Percentiles rank a stretch among this genome's conserved stretches.
phyloP scores from a whole-genome alignment of 2,329 filamentous ascomycete species.

The Fusarium sambucinum region DNA sequence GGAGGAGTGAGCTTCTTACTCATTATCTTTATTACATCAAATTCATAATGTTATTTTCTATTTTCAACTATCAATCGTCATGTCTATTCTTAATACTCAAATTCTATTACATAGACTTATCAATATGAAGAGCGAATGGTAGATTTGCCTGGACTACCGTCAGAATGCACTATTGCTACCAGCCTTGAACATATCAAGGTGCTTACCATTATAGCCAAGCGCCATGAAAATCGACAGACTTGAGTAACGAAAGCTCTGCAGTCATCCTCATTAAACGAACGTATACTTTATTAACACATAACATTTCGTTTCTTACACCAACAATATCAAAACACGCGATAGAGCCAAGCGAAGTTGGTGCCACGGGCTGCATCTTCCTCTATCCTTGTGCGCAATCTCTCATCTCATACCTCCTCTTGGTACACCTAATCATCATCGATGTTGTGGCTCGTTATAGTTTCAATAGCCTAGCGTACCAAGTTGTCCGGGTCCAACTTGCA shows the following conservation, averaged over 20 bases:
- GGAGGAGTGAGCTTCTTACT: background rate
- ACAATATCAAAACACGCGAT: conserved; percentile 4
- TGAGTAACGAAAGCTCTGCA: conserved; percentile 30
- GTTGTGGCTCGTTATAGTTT: conserved; percentile 23
- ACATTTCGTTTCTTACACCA: conserved; percentile 10
- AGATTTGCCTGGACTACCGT: too few species aligned
- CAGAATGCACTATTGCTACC: background rate
- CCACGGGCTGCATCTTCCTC: conserved; percentile 32
- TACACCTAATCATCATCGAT: conserved; percentile 11
- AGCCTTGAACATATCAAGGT: background rate
- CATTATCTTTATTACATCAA: background rate
- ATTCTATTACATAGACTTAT: too few species aligned
- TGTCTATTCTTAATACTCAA: too few species aligned
- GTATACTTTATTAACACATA: conserved; percentile 21
- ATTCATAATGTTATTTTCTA: background rate
- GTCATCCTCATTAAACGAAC: conserved; percentile 23
- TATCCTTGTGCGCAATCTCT: conserved; percentile 27
- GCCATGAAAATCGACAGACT: background rate
- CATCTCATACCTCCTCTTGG: conserved; percentile 19
- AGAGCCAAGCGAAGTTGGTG: conserved; percentile 14
- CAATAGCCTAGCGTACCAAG: conserved; percentile 9
- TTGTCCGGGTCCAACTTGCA: conserved; percentile 5
- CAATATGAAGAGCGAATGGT: background rate
- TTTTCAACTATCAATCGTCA: background rate
- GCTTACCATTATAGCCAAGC: background rate